These are phyloP conservation scores for Colletotrichum coccodes DNA, from an alignment of 2,329 filamentous ascomycete species.

Conservation along the genomic window DNA sequence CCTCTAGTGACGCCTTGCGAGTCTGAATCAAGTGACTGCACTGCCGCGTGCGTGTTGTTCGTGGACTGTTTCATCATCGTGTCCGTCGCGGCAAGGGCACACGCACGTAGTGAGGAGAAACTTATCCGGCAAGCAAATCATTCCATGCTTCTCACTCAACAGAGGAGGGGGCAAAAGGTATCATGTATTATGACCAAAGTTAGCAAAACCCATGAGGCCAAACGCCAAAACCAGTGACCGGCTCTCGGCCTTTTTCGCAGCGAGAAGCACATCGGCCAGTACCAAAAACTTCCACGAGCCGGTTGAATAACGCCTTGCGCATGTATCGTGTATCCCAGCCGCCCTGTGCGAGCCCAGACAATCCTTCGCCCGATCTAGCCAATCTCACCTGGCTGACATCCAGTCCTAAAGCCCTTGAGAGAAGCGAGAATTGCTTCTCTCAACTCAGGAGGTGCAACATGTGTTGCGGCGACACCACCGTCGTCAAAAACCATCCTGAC, in stretches of 20 bases:
- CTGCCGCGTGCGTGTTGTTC: too few relatives aligned
- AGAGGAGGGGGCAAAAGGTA: background rate
- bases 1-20: too few relatives aligned
- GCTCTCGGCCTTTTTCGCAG: slow-evolving; percentile 1
- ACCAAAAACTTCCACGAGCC: background rate
- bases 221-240: background rate
- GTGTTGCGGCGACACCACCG: too few relatives aligned
- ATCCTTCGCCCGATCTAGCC: background rate
- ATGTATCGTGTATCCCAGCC: slow-evolving; percentile 2
- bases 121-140: background rate
- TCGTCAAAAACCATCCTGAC: background rate
- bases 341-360: background rate
- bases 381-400: too few relatives aligned
- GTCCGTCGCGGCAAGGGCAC: background rate
- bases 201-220: background rate
- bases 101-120: background rate
- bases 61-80: background rate
- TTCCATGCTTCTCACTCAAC: background rate
- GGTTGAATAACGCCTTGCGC: slow-evolving; percentile 3
- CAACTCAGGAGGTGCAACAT: background rate
- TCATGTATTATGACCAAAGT: background rate
- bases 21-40: too few relatives aligned
- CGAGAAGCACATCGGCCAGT: background rate
- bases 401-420: too few relatives aligned
- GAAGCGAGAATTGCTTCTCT: background rate